phyloP scores from a whole-genome alignment of 495 filamentous ascomycete genomes.

The Aspergillus sclerotiicarbonarius region DNA sequence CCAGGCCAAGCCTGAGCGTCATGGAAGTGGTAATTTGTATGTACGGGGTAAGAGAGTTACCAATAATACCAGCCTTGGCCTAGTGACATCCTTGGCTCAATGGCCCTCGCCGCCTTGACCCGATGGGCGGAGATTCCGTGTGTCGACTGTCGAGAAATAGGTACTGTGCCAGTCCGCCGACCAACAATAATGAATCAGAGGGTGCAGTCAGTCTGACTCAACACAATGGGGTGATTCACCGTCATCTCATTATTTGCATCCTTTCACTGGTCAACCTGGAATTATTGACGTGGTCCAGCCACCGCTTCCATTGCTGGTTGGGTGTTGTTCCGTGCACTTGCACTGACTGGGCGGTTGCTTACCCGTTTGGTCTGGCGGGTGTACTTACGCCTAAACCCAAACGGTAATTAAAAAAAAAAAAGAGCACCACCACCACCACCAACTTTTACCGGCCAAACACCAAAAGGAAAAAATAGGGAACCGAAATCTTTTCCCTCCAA shows the following conservation, averaged over 20 bases:
- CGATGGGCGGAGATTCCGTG: background rate
- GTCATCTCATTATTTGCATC: background rate
- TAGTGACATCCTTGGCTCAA: slow-evolving; percentile 1
- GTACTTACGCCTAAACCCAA: background rate
- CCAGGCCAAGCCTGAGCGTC: no score
- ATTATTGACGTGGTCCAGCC: background rate
- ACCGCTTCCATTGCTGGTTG: background rate
- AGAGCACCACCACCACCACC: slow-evolving; percentile 10
- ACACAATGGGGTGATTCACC: background rate
- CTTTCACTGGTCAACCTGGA: background rate
- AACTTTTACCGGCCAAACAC: slow-evolving; percentile 6
- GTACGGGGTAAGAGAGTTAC: background rate
- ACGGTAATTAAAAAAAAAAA: slow-evolving; percentile 11
- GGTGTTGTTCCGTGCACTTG: background rate
- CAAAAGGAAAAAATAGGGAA: slow-evolving; percentile 21
- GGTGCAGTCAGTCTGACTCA: background rate
- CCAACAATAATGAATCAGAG: background rate
- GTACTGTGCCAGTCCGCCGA: no score
- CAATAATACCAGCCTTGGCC: background rate
- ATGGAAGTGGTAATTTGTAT: background rate
- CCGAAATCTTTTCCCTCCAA: slow-evolving; percentile 17
- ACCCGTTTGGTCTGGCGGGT: background rate
- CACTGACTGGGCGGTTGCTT: background rate
- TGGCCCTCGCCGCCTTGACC: background rate
- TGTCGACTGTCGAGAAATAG: background rate